Conservation (phyloP, 2,329 filamentous ascomycete species). For the Podosphaera leucotricha region DNA sequence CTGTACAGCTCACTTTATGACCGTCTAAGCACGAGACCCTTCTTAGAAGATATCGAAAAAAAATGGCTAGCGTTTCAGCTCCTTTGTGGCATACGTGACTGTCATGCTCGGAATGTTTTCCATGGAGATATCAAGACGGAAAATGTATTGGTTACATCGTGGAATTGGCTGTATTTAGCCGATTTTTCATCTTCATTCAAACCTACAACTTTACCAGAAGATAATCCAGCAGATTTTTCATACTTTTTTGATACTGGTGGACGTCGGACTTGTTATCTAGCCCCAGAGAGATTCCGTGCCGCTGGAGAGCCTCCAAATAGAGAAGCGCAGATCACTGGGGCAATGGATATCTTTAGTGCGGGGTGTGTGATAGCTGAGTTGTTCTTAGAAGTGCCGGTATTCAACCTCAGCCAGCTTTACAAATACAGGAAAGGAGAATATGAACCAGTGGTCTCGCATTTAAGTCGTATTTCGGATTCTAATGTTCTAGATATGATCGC, state of each 20-base stretch:
- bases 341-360: constrained; percentile 96
- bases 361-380: constrained; percentile 94
- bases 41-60: constrained; percentile 93
- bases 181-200: constrained; percentile 96
- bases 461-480: constrained; percentile 69
- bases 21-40: constrained; percentile 84
- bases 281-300: constrained; percentile 72
- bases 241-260: constrained; percentile 95
- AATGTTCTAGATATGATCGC: constrained; percentile 73
- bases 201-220: constrained; percentile 75
- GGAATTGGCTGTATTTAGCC: constrained; percentile 98
- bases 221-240: constrained; percentile 91
- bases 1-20: constrained; percentile 95
- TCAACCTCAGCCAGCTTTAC: constrained; percentile 87
- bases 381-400: constrained; percentile 88
- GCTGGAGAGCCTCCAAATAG: constrained; percentile 40
- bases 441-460: constrained; percentile 56
- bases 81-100: constrained; percentile 76
- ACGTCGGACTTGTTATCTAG: constrained; percentile 78
- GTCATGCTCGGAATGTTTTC: constrained; percentile 68
- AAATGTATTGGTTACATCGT: constrained; percentile 88
- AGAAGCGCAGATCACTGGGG: constrained; percentile 52
- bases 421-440: constrained; percentile 86
- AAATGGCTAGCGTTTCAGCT: constrained; percentile 97
- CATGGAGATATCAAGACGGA: constrained; percentile 98